These are phyloP conservation scores for Sporothrix brasiliensis DNA, from an alignment of 2,329 filamentous ascomycete species.

Conservation along the genomic window DNA sequence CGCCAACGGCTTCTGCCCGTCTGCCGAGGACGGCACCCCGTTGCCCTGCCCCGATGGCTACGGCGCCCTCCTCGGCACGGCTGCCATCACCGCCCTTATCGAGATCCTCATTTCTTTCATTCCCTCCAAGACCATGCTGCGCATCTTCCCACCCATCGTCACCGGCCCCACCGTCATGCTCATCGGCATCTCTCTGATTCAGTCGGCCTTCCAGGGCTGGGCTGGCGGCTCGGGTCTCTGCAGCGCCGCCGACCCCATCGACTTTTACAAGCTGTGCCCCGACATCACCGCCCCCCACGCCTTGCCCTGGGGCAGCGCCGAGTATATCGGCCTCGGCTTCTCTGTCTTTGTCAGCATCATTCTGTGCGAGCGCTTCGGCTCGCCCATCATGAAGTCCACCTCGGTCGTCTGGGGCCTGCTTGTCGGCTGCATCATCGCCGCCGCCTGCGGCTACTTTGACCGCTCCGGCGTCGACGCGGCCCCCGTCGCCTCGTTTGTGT, in stretches of 20 bases:
- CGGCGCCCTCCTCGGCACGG: constrained; percentile 73
- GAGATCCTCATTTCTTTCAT: constrained; percentile 77
- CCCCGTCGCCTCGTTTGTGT: constrained; percentile 73
- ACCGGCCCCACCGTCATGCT: constrained; percentile 56
- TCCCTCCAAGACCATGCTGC: constrained; percentile 67
- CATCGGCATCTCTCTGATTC: constrained; percentile 73
- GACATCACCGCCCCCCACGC: constrained; percentile 68
- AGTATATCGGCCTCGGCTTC: constrained; percentile 80
- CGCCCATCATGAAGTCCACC: constrained; percentile 81
- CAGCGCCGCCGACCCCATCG: constrained; percentile 52
- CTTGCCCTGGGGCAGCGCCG: constrained; percentile 75
- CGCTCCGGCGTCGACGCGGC: constrained; percentile 70
- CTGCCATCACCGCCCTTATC: constrained; percentile 65
- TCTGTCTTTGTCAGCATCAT: constrained; percentile 79
- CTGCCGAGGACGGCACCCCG: constrained; percentile 62
- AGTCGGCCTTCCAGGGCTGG: constrained; percentile 75
- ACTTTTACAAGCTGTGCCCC: constrained; percentile 67
- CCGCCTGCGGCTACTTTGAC: constrained; percentile 77
- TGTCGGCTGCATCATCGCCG: constrained; percentile 77
- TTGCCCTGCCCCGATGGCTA: constrained; percentile 77
- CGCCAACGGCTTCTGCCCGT: constrained; percentile 66
- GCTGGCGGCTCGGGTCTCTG: constrained; percentile 71
- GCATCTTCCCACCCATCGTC: constrained; percentile 73
- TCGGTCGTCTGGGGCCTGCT: constrained; percentile 75
- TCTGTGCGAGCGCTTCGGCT: constrained; percentile 76